Percentiles rank a stretch among this genome's conserved stretches.
Conservation (phyloP, 805 yeast species). For the Lipomyces spencermartinsiae region DNA sequence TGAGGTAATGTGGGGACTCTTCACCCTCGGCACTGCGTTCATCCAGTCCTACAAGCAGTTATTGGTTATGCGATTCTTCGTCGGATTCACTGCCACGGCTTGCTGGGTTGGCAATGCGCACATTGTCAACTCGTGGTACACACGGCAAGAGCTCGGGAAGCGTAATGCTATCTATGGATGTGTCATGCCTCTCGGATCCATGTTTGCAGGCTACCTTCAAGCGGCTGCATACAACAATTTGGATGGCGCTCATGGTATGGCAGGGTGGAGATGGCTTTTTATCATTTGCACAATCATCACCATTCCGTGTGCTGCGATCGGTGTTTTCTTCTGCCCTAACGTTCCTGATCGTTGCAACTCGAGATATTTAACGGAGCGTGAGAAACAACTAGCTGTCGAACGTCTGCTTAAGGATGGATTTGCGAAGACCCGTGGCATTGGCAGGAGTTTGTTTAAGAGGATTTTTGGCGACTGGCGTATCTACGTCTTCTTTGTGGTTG, state of each 20-base stretch:
- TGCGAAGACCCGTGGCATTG: slow-evolving; percentile 29
- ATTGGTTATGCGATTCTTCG: slow-evolving; percentile 49
- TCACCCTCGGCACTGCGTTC: slow-evolving; percentile 42
- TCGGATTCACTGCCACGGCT: slow-evolving; percentile 54
- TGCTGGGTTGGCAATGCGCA: slow-evolving; percentile 53
- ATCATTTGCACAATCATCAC: slow-evolving; percentile 68
- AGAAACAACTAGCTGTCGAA: slow-evolving; percentile 57
- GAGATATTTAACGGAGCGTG: slow-evolving; percentile 60
- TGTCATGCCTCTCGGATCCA: slow-evolving; percentile 66
- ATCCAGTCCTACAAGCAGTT: slow-evolving; percentile 45
- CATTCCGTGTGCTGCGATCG: slow-evolving; percentile 61
- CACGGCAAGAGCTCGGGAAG: slow-evolving; percentile 62
- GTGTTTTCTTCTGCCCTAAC: slow-evolving; percentile 65
- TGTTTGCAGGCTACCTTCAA: slow-evolving; percentile 68
- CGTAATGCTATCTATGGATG: slow-evolving; percentile 65
- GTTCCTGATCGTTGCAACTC: slow-evolving; percentile 73
- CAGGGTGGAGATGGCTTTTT: slow-evolving; percentile 77
- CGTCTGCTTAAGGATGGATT: slow-evolving; percentile 45
- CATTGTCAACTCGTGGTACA: slow-evolving; percentile 57
- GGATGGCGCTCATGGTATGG: slow-evolving; percentile 59
- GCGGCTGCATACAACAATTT: slow-evolving; percentile 58
- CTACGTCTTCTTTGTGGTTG: slow-evolving; percentile 28
- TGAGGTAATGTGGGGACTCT: slow-evolving; percentile 51
- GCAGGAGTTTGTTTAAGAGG: slow-evolving; percentile 27
- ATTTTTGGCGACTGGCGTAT: slow-evolving; percentile 27